Evolutionary conservation across 1,284 basidiomycete species (phyloP).

Genomic region (Cryptococcus sp.): DNA sequence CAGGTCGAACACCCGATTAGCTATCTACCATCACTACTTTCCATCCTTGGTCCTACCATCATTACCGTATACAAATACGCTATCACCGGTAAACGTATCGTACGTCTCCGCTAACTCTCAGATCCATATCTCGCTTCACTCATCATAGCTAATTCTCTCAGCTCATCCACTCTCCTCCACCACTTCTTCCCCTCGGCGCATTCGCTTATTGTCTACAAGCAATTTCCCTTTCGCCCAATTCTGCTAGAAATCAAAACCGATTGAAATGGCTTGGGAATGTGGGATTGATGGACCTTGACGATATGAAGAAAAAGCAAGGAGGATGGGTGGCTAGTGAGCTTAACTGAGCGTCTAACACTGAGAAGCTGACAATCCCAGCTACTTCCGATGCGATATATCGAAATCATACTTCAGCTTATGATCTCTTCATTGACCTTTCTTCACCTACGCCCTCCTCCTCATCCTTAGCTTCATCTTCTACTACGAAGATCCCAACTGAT

Average conservation of each 20-base stretch:
- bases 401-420: slow-evolving; percentile 33
- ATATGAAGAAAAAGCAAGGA: slow-evolving; percentile 23
- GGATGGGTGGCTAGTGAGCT: slow-evolving; percentile 41
- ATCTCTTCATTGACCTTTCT: slow-evolving; percentile 43
- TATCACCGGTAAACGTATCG: slow-evolving; percentile 35
- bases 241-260: slow-evolving; percentile 8
- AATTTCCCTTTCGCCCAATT: slow-evolving; percentile 31
- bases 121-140: not conserved
- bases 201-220: slow-evolving; percentile 41
- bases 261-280: slow-evolving; percentile 35
- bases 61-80: slow-evolving; percentile 37
- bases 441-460: slow-evolving; percentile 8
- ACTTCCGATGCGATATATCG: slow-evolving; percentile 40
- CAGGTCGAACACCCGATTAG: slow-evolving; percentile 30
- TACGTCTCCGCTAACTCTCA: slow-evolving; percentile 11
- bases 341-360: not conserved
- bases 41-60: slow-evolving; percentile 33
- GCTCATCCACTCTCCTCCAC: slow-evolving; percentile 41
- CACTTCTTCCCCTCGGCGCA: slow-evolving; percentile 32
- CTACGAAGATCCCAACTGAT: not conserved
- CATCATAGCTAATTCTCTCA: slow-evolving; percentile 1
- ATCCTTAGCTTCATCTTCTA: not conserved
- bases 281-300: slow-evolving; percentile 37
- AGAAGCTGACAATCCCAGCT: slow-evolving; percentile 14
- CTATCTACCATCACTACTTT: slow-evolving; percentile 32